Conservation (phyloP, 805 yeast species). For the Yueomyces sp. region DNA sequence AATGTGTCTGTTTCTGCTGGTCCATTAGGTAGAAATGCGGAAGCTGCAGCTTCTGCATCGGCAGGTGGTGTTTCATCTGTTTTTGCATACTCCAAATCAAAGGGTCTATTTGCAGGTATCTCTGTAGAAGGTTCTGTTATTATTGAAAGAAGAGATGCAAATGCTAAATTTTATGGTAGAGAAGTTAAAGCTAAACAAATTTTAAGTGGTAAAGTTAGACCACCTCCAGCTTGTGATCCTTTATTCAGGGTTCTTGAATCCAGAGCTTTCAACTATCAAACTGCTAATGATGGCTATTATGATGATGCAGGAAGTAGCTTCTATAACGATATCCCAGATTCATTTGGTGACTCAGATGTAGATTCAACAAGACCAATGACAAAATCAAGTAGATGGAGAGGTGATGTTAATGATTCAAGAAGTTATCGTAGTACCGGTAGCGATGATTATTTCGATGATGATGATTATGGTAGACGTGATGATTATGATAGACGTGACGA, state of each 20-base stretch:
- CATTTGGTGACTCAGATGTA: constrained; percentile 25
- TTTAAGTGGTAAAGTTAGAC: constrained; percentile 70
- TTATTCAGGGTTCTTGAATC: constrained; percentile 76
- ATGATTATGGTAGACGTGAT: constrained; percentile 7
- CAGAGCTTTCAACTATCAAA: constrained; percentile 56
- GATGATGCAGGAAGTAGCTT: constrained; percentile 50
- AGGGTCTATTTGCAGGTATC: constrained; percentile 95
- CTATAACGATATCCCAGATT: constrained; percentile 43
- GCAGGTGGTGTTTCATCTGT: constrained; percentile 77
- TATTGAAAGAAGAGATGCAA: constrained; percentile 92
- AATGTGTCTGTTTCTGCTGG: constrained; percentile 95
- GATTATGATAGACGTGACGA: constrained; percentile 2
- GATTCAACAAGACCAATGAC: constrained; percentile 14
- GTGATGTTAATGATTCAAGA: constrained; percentile 2
- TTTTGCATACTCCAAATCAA: constrained; percentile 88
- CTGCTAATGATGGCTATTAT: constrained; percentile 35
- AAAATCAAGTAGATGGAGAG: constrained; percentile 17
- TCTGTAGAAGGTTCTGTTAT: constrained; percentile 96
- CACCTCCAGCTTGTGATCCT: constrained; percentile 83
- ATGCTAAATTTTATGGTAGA: constrained; percentile 84
- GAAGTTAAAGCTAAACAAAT: constrained; percentile 76
- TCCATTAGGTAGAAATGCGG: constrained; percentile 93
- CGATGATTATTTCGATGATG: constrained; percentile 17
- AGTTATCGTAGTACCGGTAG: constrained; percentile 14
- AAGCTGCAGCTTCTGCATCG: constrained; percentile 92